phyloP scores from a whole-genome alignment of 2,329 filamentous ascomycete species.

The Metarhizium robertsii region DNA sequence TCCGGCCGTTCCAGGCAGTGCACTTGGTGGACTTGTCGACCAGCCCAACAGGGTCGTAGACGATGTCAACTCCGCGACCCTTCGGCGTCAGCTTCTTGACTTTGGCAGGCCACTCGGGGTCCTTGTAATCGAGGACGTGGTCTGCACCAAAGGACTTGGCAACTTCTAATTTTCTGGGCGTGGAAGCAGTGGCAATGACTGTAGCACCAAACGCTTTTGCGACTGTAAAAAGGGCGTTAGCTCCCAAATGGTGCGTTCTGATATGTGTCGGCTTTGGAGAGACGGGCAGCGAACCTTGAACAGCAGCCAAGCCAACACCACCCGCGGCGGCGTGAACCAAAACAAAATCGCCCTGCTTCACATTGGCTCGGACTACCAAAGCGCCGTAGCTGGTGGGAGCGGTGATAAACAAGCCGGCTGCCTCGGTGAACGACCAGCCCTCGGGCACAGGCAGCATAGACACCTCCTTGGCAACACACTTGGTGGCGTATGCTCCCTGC shows the following conservation, averaged over 20 bases:
- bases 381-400: slow-evolving; percentile 84
- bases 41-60: slow-evolving; percentile 89
- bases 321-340: slow-evolving; percentile 89
- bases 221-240: slow-evolving; percentile 30
- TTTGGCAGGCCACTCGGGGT: slow-evolving; percentile 51
- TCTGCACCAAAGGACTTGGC: slow-evolving; percentile 78
- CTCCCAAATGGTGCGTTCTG: neutral
- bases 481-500: slow-evolving; percentile 80
- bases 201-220: slow-evolving; percentile 87
- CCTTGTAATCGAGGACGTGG: slow-evolving; percentile 67
- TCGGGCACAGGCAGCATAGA: slow-evolving; percentile 63
- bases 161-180: slow-evolving; percentile 67
- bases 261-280: too few species aligned
- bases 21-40: slow-evolving; percentile 86
- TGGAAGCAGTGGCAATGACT: slow-evolving; percentile 87
- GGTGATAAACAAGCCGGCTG: slow-evolving; percentile 84
- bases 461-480: slow-evolving; percentile 57
- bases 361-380: slow-evolving; percentile 65
- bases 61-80: slow-evolving; percentile 72
- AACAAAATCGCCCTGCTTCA: slow-evolving; percentile 76
- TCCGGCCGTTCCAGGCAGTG: slow-evolving; percentile 82
- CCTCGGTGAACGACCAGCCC: slow-evolving; percentile 77
- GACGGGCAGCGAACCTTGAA: slow-evolving; percentile 49
- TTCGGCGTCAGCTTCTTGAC: slow-evolving; percentile 73
- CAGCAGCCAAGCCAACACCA: slow-evolving; percentile 82